Percentiles rank a stretch among this genome's conserved stretches.
Evolutionary conservation across 202 grass and related monocot genomes (phyloP).

Genomic region (Setaria viridis): DNA sequence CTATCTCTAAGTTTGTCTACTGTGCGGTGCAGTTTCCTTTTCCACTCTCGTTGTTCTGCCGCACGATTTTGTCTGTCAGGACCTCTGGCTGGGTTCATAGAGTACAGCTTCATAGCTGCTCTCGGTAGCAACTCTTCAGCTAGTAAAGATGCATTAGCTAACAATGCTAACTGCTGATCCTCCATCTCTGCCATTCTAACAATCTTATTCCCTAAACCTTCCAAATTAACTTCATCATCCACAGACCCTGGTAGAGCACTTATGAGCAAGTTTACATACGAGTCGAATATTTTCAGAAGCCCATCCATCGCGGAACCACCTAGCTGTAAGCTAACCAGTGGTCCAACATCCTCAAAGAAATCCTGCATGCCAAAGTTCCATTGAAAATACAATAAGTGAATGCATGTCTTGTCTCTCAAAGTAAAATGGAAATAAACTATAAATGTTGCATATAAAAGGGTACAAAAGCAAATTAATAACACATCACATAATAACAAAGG

Average conservation of each 20-base stretch:
- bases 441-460: not conserved
- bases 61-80: slow-evolving; percentile 58
- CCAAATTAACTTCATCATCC: slow-evolving; percentile 75
- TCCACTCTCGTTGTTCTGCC: slow-evolving; percentile 91
- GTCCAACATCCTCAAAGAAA: slow-evolving; percentile 95
- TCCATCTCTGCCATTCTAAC: slow-evolving; percentile 87
- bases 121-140: slow-evolving; percentile 93
- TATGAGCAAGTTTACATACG: slow-evolving; percentile 85
- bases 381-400: not conserved
- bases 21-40: slow-evolving; percentile 76
- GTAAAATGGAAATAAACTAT: slow-evolving; percentile 4
- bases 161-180: slow-evolving; percentile 76
- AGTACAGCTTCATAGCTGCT: slow-evolving; percentile 83
- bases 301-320: slow-evolving; percentile 78
- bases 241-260: slow-evolving; percentile 82
- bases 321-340: slow-evolving; percentile 82
- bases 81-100: slow-evolving; percentile 57
- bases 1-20: slow-evolving; percentile 84
- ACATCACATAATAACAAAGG: not conserved
- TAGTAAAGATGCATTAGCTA: slow-evolving; percentile 95
- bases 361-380: slow-evolving; percentile 59
- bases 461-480: not conserved
- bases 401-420: slow-evolving; percentile 24
- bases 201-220: slow-evolving; percentile 85
- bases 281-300: slow-evolving; percentile 79